Percentiles rank a stretch among this genome's conserved stretches.
These are phyloP conservation scores for Lentinula edodes DNA, from an alignment of 768 basidiomycete species.

Conservation along the genomic window DNA sequence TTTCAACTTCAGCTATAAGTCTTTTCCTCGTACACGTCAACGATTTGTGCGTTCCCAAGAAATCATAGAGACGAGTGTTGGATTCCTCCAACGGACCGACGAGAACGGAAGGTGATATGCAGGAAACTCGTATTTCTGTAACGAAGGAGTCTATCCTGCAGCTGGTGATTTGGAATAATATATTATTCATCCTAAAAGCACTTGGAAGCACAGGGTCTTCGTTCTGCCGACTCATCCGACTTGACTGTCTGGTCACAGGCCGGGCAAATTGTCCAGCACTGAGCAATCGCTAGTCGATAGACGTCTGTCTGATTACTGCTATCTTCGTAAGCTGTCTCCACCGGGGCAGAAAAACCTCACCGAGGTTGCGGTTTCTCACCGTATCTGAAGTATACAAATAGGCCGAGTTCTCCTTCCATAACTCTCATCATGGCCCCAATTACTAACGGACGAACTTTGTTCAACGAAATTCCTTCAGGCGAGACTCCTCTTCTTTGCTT, in stretches of 20 bases:
- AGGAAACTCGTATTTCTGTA: too few species aligned
- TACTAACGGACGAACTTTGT: slow-evolving; percentile 19
- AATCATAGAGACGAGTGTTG: too few species aligned
- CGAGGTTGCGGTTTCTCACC: neutral
- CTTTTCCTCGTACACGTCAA: too few species aligned
- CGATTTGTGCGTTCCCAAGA: too few species aligned
- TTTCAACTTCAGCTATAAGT: too few species aligned
- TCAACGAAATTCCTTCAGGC: slow-evolving; percentile 20
- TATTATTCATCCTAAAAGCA: neutral
- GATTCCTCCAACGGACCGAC: too few species aligned
- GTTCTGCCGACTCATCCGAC: neutral
- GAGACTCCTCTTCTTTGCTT: neutral
- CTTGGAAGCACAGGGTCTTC: neutral
- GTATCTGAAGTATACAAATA: neutral
- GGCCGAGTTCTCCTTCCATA: neutral
- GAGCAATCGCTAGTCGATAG: too few species aligned
- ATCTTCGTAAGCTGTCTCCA: neutral
- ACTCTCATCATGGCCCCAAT: slow-evolving; percentile 10
- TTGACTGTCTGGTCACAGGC: neutral
- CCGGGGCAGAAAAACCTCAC: neutral
- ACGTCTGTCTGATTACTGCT: neutral
- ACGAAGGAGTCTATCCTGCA: too few species aligned
- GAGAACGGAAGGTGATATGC: too few species aligned
- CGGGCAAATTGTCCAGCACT: neutral
- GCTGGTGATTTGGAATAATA: too few species aligned